Conservation (phyloP, 2,329 filamentous ascomycete species). For the Cladosporium austrohemisphaericum region DNA sequence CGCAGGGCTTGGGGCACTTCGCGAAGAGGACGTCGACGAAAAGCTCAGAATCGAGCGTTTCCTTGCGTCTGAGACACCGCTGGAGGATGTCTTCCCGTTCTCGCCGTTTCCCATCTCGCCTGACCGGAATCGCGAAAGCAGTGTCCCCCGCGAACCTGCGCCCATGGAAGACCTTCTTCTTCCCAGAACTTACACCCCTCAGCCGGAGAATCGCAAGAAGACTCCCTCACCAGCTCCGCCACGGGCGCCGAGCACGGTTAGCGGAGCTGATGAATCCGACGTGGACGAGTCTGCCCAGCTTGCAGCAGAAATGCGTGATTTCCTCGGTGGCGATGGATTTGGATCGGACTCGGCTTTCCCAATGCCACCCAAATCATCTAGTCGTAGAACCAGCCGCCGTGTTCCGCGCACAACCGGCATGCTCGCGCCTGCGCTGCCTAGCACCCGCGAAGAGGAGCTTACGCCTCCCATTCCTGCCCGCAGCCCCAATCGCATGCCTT, state of each 20-base stretch:
- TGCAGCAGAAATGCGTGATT: slow-evolving; percentile 10
- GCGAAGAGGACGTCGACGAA: slow-evolving; percentile 29
- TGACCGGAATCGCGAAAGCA: background rate
- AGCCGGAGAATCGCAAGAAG: background rate
- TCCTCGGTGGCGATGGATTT: slow-evolving; percentile 1
- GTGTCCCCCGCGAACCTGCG: background rate
- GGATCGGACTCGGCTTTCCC: slow-evolving; percentile 9
- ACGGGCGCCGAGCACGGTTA: background rate
- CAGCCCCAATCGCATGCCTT: slow-evolving; percentile 19
- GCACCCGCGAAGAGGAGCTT: slow-evolving; percentile 18
- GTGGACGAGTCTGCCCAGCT: slow-evolving; percentile 7
- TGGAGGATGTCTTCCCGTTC: slow-evolving; percentile 10
- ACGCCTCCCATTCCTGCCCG: slow-evolving; percentile 18
- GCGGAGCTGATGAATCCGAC: slow-evolving; percentile 3
- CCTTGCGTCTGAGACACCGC: slow-evolving; percentile 20
- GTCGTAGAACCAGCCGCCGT: slow-evolving; percentile 3
- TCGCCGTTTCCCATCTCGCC: slow-evolving; percentile 7
- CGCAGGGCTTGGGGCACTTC: slow-evolving; percentile 24
- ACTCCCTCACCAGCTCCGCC: too few species aligned
- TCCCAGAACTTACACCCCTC: slow-evolving; percentile 12
- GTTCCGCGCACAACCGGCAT: background rate
- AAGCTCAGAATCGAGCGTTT: slow-evolving; percentile 29
- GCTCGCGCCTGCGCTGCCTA: slow-evolving; percentile 1
- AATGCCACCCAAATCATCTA: slow-evolving; percentile 11
- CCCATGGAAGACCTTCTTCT: slow-evolving; percentile 7